phyloP scores from a whole-genome alignment of 176 grass and related monocot genomes.

The Metroxylon sagu region DNA sequence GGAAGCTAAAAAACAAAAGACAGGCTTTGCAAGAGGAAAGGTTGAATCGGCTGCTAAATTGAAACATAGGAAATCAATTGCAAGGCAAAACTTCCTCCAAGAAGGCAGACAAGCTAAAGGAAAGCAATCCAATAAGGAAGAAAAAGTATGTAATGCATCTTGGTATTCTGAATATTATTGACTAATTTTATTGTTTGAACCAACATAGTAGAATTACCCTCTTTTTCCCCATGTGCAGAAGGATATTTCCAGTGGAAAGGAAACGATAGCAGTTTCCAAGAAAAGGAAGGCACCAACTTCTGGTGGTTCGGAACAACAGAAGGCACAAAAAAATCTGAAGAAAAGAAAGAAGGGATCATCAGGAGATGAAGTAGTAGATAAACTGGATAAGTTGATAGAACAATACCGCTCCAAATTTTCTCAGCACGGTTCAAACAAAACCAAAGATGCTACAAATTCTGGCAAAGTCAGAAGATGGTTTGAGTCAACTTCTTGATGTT shows the following conservation, averaged over 20 bases:
- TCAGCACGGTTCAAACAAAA: constrained; percentile 32
- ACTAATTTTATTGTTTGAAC: background rate
- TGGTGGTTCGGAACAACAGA: constrained; percentile 21
- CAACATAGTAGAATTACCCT: background rate
- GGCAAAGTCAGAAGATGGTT: constrained; percentile 23
- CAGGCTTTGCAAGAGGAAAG: constrained; percentile 33
- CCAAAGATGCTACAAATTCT: constrained; percentile 20
- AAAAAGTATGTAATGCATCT: background rate
- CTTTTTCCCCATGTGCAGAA: constrained; percentile 27
- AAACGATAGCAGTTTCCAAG: constrained; percentile 1
- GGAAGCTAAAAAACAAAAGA: constrained; percentile 23
- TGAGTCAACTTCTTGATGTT: constrained; percentile 18
- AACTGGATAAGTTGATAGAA: constrained; percentile 47
- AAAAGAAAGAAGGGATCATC: constrained; percentile 28
- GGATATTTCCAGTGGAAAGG: constrained; percentile 2
- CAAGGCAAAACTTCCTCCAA: constrained; percentile 9
- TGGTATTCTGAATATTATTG: constrained; percentile 4
- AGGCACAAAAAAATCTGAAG: constrained; percentile 10
- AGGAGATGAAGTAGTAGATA: constrained; percentile 44
- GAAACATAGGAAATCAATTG: constrained; percentile 8
- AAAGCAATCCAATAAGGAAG: constrained; percentile 13
- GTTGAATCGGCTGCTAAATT: constrained; percentile 11
- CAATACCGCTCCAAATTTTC: constrained; percentile 76
- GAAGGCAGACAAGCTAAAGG: constrained; percentile 6
- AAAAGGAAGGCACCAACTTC: constrained; percentile 48